Conservation (phyloP, 768 basidiomycete genomes). For the Leccinum disarticulatum region DNA sequence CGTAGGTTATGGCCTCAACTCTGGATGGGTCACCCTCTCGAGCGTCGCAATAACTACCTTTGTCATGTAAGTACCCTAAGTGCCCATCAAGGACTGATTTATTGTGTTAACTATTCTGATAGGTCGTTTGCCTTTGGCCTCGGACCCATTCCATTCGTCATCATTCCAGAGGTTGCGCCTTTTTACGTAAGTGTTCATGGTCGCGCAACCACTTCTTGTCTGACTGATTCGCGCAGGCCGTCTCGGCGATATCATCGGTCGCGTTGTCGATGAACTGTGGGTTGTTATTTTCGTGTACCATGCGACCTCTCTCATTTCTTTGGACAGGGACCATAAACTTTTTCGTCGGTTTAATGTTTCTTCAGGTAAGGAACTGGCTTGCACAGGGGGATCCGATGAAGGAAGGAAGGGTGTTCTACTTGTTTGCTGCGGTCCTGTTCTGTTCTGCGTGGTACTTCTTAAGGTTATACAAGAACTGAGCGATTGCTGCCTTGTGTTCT, state of each 20-base stretch:
- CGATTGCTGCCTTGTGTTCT: background rate
- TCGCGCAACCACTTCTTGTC: background rate
- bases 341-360: slow-evolving; percentile 77
- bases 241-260: slow-evolving; percentile 77
- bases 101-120: slow-evolving; percentile 4
- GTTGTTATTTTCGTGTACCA: slow-evolving; percentile 20
- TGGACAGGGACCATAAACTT: slow-evolving; percentile 80
- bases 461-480: slow-evolving; percentile 28
- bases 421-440: slow-evolving; percentile 66
- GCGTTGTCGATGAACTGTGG: slow-evolving; percentile 71
- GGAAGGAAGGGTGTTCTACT: slow-evolving; percentile 87
- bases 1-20: slow-evolving; percentile 72
- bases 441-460: slow-evolving; percentile 23
- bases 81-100: slow-evolving; percentile 10
- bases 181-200: slow-evolving; percentile 52
- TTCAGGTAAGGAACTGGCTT: slow-evolving; percentile 78
- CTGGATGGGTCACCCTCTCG: slow-evolving; percentile 55
- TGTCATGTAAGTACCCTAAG: slow-evolving; percentile 58
- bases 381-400: slow-evolving; percentile 57
- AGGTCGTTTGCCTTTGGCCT: slow-evolving; percentile 89
- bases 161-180: slow-evolving; percentile 89
- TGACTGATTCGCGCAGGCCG: slow-evolving; percentile 47
- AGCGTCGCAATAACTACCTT: slow-evolving; percentile 78
- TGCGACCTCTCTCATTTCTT: slow-evolving; percentile 3
- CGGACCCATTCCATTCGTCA: slow-evolving; percentile 90